Percentiles rank a stretch among this genome's conserved stretches.
Evolutionary conservation across 441 rosid species (phyloP).

Genomic region (Adansonia gregorii): DNA sequence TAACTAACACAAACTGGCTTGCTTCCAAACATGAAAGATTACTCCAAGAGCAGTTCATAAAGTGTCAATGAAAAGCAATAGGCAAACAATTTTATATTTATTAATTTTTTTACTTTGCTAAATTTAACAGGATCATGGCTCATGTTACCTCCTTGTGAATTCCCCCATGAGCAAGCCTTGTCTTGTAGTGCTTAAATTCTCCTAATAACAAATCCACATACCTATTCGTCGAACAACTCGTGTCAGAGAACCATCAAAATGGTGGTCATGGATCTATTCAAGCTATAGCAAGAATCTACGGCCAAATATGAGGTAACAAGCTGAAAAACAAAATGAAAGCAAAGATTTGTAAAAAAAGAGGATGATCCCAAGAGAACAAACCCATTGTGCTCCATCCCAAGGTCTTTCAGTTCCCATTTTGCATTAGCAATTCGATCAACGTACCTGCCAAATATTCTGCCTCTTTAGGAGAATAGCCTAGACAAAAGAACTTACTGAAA

Average conservation of each 20-base stretch:
- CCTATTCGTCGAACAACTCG: constrained; percentile 45
- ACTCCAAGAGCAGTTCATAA: background rate
- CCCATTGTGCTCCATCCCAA: constrained; percentile 98
- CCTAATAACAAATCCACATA: constrained; percentile 95
- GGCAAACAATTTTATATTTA: background rate
- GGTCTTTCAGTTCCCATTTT: constrained; percentile 96
- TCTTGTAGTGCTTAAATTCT: constrained; percentile 92
- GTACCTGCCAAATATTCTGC: constrained; percentile 55
- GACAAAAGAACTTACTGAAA: constrained; percentile 20
- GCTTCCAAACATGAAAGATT: background rate
- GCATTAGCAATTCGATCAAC: constrained; percentile 88
- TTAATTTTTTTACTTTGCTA: background rate
- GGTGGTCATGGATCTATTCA: constrained; percentile 4
- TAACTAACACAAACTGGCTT: background rate
- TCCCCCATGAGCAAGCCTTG: constrained; percentile 94
- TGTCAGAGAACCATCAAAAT: constrained; percentile 19
- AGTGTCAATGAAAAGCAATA: background rate
- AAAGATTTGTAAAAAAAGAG: background rate
- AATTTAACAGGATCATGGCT: constrained; percentile 18
- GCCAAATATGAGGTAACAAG: background rate
- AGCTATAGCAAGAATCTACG: background rate
- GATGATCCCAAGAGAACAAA: constrained; percentile 43
- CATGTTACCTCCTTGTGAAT: constrained; percentile 78
- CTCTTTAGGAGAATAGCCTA: background rate
- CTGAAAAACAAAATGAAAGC: background rate